These are phyloP conservation scores for Yarrowia bubula DNA, from an alignment of 805 yeast genomes.

Conservation along the genomic window DNA sequence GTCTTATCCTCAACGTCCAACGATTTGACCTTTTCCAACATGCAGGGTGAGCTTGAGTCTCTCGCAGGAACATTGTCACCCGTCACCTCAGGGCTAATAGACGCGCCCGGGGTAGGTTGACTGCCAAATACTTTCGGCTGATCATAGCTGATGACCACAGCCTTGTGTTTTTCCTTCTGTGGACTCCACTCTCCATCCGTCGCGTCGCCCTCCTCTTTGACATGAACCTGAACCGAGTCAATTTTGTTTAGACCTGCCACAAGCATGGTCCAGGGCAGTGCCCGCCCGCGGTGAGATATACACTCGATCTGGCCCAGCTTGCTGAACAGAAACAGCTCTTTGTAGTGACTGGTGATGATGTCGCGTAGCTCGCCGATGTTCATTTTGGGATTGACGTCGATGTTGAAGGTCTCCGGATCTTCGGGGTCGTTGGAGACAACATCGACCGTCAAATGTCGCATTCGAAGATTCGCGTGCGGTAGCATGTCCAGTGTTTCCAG, in stretches of 20 bases:
- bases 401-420: constrained; percentile 13
- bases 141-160: background rate
- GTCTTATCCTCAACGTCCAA: background rate
- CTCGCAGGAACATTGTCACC: background rate
- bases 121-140: background rate
- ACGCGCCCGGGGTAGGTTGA: background rate
- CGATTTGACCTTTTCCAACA: background rate
- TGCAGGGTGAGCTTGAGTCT: background rate
- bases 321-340: constrained; percentile 7
- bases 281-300: background rate
- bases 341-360: constrained; percentile 1
- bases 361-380: background rate
- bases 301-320: background rate
- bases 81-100: background rate
- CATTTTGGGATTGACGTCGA: background rate
- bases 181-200: background rate
- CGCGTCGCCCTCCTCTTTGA: background rate
- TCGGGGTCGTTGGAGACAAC: background rate
- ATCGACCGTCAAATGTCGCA: constrained; percentile 15
- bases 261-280: constrained; percentile 2
- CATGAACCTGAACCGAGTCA: constrained; percentile 2
- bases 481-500: too few relatives aligned
- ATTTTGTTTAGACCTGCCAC: constrained; percentile 12
- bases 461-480: background rate
- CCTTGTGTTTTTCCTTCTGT: background rate